phyloP scores from a whole-genome alignment of 1,284 basidiomycete genomes.

The Sporisorium graminicola region DNA sequence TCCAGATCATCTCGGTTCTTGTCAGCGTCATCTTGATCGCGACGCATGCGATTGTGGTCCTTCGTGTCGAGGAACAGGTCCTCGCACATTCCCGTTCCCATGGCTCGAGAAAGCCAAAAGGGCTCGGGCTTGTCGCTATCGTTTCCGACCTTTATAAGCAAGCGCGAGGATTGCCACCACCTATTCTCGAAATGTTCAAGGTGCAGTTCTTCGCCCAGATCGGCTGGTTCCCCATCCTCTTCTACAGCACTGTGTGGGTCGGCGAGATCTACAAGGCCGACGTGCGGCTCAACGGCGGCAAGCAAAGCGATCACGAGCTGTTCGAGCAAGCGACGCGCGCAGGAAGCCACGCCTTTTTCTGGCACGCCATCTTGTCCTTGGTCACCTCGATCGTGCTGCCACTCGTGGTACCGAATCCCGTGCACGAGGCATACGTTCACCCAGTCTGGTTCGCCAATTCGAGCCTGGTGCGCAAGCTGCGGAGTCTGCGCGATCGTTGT shows the following conservation, averaged over 20 bases:
- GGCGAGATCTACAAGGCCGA: conserved; percentile 61
- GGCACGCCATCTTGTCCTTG: conserved; percentile 80
- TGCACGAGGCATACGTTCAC: conserved; percentile 17
- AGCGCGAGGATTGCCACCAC: conserved; percentile 38
- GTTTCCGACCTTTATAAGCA: conserved; percentile 42
- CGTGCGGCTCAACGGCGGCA: conserved; percentile 30
- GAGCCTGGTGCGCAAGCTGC: conserved; percentile 10
- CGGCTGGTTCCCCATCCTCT: conserved; percentile 65
- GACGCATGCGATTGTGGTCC: conserved; percentile 53
- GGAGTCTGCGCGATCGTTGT: conserved; percentile 23
- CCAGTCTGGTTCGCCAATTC: conserved; percentile 21
- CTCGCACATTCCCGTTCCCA: conserved; percentile 11
- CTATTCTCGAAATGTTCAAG: conserved; percentile 58
- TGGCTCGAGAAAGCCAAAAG: conserved; percentile 5
- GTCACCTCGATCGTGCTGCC: conserved; percentile 80
- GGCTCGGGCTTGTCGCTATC: conserved; percentile 8
- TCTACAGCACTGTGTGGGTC: conserved; percentile 64
- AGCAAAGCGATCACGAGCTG: conserved; percentile 45
- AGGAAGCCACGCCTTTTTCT: conserved; percentile 85
- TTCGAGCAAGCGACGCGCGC: conserved; percentile 79
- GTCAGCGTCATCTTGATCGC: conserved; percentile 44
- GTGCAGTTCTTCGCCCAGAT: conserved; percentile 65
- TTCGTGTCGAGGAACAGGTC: conserved; percentile 51
- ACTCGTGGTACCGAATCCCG: conserved; percentile 74
- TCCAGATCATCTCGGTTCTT: conserved; percentile 54